These are phyloP conservation scores for Neopestalotiopsis sp. DNA, from an alignment of 2,329 filamentous ascomycete genomes.

Conservation along the genomic window DNA sequence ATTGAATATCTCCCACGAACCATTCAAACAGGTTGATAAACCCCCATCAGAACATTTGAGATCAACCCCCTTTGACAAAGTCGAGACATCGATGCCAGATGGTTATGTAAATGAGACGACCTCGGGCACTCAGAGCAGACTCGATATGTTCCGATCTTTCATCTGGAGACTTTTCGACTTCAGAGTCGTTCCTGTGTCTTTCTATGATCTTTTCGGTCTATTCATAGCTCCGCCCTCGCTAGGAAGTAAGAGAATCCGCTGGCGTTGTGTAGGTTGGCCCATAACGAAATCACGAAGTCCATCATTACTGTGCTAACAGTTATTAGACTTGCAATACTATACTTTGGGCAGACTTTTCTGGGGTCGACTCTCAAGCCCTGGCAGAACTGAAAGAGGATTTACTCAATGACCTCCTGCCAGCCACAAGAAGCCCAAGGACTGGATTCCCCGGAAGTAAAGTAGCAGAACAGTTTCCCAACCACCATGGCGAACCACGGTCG, in stretches of 20 bases:
- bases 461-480: background rate
- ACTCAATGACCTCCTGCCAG: background rate
- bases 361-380: background rate
- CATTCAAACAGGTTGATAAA: background rate
- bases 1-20: background rate
- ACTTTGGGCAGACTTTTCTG: background rate
- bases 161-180: background rate
- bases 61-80: background rate
- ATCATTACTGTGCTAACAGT: background rate
- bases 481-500: background rate
- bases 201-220: background rate
- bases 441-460: background rate
- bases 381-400: background rate
- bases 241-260: background rate
- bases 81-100: background rate
- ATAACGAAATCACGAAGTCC: background rate
- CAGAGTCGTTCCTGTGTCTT: background rate
- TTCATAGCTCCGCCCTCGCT: background rate
- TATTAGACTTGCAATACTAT: background rate
- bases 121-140: background rate
- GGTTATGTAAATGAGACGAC: background rate
- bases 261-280: background rate
- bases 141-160: background rate
- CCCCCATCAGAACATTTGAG: background rate
- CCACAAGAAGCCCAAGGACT: background rate